A percentile compares a stretch with the other conserved stretches of the same genome.
These are phyloP conservation scores for Diplodia seriata DNA, from an alignment of 2,329 filamentous ascomycete genomes.

Conservation along the genomic window DNA sequence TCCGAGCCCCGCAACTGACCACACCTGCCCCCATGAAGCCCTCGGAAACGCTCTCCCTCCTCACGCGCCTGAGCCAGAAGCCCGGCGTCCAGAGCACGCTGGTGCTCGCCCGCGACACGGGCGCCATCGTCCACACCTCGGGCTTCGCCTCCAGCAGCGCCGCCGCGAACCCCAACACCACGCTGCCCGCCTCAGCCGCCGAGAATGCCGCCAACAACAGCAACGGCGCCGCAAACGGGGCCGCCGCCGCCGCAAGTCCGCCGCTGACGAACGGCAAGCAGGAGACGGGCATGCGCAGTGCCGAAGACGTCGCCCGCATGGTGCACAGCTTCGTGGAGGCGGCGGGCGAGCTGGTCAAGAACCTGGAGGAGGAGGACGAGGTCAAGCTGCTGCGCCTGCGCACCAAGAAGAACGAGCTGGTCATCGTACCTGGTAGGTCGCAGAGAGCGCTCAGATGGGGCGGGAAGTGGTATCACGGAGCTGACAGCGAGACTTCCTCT, in stretches of 20 bases:
- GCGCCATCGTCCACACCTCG: slow-evolving; percentile 76
- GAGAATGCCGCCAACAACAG: slow-evolving; percentile 43
- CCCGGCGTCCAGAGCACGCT: slow-evolving; percentile 80
- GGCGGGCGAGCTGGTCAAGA: slow-evolving; percentile 73
- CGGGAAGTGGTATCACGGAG: not conserved
- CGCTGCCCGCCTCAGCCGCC: slow-evolving; percentile 43
- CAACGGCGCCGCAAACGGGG: slow-evolving; percentile 37
- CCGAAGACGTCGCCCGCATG: slow-evolving; percentile 76
- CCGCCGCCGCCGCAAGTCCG: slow-evolving; percentile 29
- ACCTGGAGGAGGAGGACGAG: slow-evolving; percentile 78
- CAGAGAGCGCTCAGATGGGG: not conserved
- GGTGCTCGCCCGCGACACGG: slow-evolving; percentile 73
- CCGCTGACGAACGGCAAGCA: slow-evolving; percentile 42
- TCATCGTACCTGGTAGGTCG: slow-evolving; percentile 71
- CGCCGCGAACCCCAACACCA: slow-evolving; percentile 53
- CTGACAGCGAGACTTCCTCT: not conserved
- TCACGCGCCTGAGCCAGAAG: slow-evolving; percentile 76
- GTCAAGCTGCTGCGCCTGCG: slow-evolving; percentile 76
- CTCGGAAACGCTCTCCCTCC: slow-evolving; percentile 68
- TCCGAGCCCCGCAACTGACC: not conserved
- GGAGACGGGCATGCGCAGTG: slow-evolving; percentile 61
- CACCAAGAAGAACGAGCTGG: slow-evolving; percentile 84
- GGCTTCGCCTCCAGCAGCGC: slow-evolving; percentile 70
- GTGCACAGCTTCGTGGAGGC: slow-evolving; percentile 78
- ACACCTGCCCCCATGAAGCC: slow-evolving; percentile 39